These are phyloP conservation scores for Leccinum pachyderme DNA, from an alignment of 1,284 basidiomycete species.

Conservation along the genomic window DNA sequence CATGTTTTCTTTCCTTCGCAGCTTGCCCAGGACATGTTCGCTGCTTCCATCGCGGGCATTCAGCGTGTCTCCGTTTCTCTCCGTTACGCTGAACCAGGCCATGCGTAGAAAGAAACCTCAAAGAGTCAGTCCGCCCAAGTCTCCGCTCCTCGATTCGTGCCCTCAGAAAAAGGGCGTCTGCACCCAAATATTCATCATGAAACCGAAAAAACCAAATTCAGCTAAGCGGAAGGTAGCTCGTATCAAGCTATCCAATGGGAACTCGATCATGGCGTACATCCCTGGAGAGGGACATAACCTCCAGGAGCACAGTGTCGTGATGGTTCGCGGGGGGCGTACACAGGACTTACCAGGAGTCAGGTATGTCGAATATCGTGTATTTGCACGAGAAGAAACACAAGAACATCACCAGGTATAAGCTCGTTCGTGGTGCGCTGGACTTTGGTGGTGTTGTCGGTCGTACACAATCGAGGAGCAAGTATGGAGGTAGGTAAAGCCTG, in stretches of 20 bases:
- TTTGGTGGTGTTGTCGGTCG: constrained; percentile 89
- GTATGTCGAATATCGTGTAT: constrained; percentile 47
- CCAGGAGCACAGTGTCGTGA: constrained; percentile 96
- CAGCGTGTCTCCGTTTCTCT: constrained; percentile 57
- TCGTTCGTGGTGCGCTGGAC: constrained; percentile 92
- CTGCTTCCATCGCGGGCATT: constrained; percentile 50
- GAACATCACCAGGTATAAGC: constrained; percentile 75
- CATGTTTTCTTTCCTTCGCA: constrained; percentile 23
- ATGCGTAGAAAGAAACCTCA: constrained; percentile 60
- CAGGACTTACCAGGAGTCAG: constrained; percentile 97
- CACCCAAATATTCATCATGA: constrained; percentile 78
- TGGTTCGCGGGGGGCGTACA: constrained; percentile 91
- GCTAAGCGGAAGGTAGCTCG: constrained; percentile 96
- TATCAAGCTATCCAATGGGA: constrained; percentile 90
- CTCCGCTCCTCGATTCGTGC: constrained; percentile 75
- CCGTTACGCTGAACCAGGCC: constrained; percentile 80
- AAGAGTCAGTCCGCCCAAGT: constrained; percentile 53
- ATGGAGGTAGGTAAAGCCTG: constrained; percentile 69
- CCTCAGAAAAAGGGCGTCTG: constrained; percentile 92
- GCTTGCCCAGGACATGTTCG: constrained; percentile 19
- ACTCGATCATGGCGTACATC: constrained; percentile 91
- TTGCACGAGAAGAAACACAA: not conserved
- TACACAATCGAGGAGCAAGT: constrained; percentile 83
- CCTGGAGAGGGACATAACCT: constrained; percentile 98
- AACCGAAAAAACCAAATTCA: constrained; percentile 99